Percentiles rank a stretch among this genome's conserved stretches.
Conservation (phyloP, 768 basidiomycete genomes). For the Dendrothele bispora region DNA sequence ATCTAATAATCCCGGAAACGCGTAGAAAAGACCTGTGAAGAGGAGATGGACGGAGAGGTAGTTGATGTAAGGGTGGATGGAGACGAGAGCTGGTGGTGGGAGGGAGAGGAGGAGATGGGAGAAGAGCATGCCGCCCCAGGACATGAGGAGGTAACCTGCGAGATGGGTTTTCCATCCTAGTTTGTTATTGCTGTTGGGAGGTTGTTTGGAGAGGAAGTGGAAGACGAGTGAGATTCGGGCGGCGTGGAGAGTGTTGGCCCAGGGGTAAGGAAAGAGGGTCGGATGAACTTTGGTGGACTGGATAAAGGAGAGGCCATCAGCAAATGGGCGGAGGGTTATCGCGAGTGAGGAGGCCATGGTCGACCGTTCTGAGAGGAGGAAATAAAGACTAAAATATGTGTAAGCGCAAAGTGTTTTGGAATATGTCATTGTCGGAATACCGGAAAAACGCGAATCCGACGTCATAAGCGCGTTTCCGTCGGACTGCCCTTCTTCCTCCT, state of each 20-base stretch:
- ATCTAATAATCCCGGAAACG: constrained; percentile 26
- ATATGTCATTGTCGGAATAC: too few species aligned
- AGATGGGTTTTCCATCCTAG: constrained; percentile 46
- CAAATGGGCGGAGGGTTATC: too few species aligned
- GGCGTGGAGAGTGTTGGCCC: constrained; percentile 43
- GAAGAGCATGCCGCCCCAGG: constrained; percentile 49
- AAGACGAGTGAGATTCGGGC: constrained; percentile 44
- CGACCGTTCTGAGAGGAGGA: too few species aligned
- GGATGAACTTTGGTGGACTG: too few species aligned
- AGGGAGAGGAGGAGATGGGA: constrained; percentile 44
- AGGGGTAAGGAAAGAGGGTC: constrained; percentile 38
- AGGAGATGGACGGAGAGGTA: constrained; percentile 47
- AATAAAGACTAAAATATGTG: too few species aligned
- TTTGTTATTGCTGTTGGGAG: constrained; percentile 22
- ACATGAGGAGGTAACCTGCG: constrained; percentile 46
- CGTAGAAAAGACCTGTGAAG: constrained; percentile 39
- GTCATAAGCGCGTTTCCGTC: too few species aligned
- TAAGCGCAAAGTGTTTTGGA: too few species aligned
- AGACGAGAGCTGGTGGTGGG: constrained; percentile 48
- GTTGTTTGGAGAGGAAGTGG: constrained; percentile 39
- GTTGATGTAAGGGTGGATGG: constrained; percentile 44
- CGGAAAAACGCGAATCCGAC: too few species aligned
- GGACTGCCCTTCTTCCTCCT: not conserved
- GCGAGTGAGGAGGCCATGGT: too few species aligned
- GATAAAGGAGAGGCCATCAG: too few species aligned